Evolutionary conservation across 2,329 filamentous ascomycete species (phyloP).

Genomic region (Triangularia verruculosa): DNA sequence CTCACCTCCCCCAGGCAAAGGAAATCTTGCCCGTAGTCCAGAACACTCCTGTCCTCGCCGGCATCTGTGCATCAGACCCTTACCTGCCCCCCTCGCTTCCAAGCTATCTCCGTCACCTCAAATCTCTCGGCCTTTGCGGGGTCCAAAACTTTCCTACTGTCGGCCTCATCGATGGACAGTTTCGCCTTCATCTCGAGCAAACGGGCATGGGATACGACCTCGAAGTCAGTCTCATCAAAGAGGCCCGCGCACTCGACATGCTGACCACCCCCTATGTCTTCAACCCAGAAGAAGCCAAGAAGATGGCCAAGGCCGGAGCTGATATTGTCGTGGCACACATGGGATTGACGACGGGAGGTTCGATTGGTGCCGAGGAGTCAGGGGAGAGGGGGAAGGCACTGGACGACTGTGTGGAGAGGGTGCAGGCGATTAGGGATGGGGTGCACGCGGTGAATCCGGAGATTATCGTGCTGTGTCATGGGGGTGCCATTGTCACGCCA

Average conservation of each 20-base stretch:
- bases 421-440: slow-evolving; percentile 63
- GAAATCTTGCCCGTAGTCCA: slow-evolving; percentile 66
- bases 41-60: slow-evolving; percentile 64
- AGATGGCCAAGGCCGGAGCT: slow-evolving; percentile 63
- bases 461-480: slow-evolving; percentile 67
- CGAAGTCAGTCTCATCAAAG: slow-evolving; percentile 64
- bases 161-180: slow-evolving; percentile 65
- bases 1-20: slow-evolving; percentile 42
- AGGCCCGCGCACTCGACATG: slow-evolving; percentile 58
- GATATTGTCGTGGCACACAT: slow-evolving; percentile 68
- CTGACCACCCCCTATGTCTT: slow-evolving; percentile 71
- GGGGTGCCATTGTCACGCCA: slow-evolving; percentile 63
- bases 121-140: slow-evolving; percentile 62
- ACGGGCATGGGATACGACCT: slow-evolving; percentile 67
- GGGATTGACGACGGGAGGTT: slow-evolving; percentile 62
- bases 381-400: slow-evolving; percentile 49
- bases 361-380: slow-evolving; percentile 55
- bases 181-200: slow-evolving; percentile 66
- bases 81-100: slow-evolving; percentile 56
- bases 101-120: slow-evolving; percentile 57
- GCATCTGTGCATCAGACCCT: slow-evolving; percentile 69
- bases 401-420: slow-evolving; percentile 59
- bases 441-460: slow-evolving; percentile 54
- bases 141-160: slow-evolving; percentile 74
- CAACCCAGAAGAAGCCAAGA: slow-evolving; percentile 55